Evolutionary conservation across 108 stramenopile species (phyloP).

Genomic region (Hondaea fermentalgiana): DNA sequence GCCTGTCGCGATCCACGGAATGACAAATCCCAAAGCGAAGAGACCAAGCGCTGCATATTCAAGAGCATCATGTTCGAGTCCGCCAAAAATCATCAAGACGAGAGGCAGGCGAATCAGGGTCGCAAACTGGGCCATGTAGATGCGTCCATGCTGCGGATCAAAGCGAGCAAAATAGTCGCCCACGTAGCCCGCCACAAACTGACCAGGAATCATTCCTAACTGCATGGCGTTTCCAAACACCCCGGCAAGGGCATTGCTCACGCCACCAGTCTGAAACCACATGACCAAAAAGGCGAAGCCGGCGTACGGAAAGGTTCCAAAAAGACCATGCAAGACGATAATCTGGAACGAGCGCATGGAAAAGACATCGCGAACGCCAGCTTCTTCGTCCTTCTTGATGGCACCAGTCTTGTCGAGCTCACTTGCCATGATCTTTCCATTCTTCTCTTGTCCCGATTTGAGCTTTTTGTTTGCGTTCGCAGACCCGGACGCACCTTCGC

Average conservation of each 20-base stretch:
- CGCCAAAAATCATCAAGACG: background rate
- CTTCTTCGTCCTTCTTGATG: background rate
- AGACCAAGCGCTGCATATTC: background rate
- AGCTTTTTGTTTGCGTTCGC: background rate
- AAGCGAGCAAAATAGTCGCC: background rate
- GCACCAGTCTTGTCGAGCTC: background rate
- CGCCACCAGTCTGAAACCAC: background rate
- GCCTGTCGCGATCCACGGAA: conserved; percentile 7
- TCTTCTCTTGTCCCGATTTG: background rate
- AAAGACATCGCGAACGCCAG: background rate
- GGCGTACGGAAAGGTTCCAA: background rate
- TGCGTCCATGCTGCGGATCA: background rate
- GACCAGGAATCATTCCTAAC: background rate
- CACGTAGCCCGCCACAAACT: background rate
- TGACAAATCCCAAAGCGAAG: background rate
- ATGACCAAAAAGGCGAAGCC: background rate
- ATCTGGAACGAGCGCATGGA: background rate
- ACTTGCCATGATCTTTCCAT: background rate
- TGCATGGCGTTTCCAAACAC: background rate
- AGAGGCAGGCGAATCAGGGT: background rate
- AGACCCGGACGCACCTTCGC: background rate
- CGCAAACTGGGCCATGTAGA: background rate
- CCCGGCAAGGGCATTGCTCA: background rate
- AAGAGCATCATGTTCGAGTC: background rate
- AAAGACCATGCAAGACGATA: background rate